Base-by-base conservation (phyloP, 139 green algal genomes). In the Gonium pectorale region DNA sequence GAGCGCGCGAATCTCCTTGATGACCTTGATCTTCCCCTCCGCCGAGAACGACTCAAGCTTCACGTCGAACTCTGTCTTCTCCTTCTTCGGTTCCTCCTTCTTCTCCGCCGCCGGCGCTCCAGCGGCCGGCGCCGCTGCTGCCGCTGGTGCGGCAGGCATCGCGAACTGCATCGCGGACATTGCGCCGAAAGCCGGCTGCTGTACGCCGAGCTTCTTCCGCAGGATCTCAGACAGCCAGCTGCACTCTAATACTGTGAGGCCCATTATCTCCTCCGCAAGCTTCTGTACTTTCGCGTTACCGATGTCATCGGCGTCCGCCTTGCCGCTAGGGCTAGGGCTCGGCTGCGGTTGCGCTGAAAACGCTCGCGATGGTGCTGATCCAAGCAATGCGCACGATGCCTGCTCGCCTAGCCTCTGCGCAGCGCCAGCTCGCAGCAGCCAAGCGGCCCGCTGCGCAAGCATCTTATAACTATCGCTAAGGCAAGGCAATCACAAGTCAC, bases 1-100 rank as follows among this genome's bases (percentile, higher is more conserved):
- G 64, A 98, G 90, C 0, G 89, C 93, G 11, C 97, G 91, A 40
- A 99, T 91, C 86, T 99, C 97, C 94, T 99, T 99, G 92, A 99
- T 99, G 38, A 99, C 92, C 92, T 99, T 99, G 85, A 99, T 98
- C 89, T 99, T 99, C 77, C 93, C 88, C 15, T 95, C 93, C 3
- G 96, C 90, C 29, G 95, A 93, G 86, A 98, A 99, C 17, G 94
- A 91, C 4, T 98, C 95, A 11, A 99, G 95, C 90, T 99, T 99
- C 2, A 99, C 85, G 21, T 96, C 91, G 86, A 99, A 99, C 79
- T 96, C 94, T 2, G 96, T 99, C 90, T 99, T 97, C 88, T 97
- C 95, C 83, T 96, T 94, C 56, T 90, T 90, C 26, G 78, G 78
- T 63, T 90, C 84, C 81, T 96, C 93, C 52, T 91, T 89, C 33